Evolutionary conservation across 2,329 filamentous ascomycete species (phyloP).

Genomic region (Neodidymelliopsis sp.): DNA sequence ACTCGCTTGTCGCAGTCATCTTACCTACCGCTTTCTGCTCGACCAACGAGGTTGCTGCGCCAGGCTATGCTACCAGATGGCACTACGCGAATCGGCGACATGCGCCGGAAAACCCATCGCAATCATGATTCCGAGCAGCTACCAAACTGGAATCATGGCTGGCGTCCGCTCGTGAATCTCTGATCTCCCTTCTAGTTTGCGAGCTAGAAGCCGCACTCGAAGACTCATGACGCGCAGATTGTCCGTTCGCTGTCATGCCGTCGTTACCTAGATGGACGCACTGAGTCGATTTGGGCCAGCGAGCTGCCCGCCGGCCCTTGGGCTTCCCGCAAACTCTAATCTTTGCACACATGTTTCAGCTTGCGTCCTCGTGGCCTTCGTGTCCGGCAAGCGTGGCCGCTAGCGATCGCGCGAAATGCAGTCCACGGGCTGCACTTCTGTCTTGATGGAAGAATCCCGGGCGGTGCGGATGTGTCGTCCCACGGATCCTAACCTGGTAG

Average conservation of each 20-base stretch:
- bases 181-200: conserved; percentile 16
- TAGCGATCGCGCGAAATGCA: conserved; percentile 11
- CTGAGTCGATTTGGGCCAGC: conserved; percentile 4
- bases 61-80: not conserved
- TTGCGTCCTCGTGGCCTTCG: conserved; percentile 17
- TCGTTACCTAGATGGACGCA: conserved; percentile 3
- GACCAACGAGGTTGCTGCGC: conserved; percentile 11
- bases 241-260: conserved; percentile 13
- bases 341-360: conserved; percentile 31
- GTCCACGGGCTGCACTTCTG: conserved; percentile 18
- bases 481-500: conserved; percentile 12
- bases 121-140: conserved; percentile 11
- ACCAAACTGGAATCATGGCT: not conserved
- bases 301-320: conserved; percentile 12
- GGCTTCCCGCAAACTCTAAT: conserved; percentile 34
- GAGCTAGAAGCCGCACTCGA: conserved; percentile 27
- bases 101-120: conserved; percentile 10
- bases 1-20: conserved; percentile 15
- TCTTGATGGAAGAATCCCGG: conserved; percentile 21
- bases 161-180: not conserved
- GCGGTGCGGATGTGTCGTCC: conserved; percentile 16
- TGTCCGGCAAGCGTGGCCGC: conserved; percentile 8
- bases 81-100: conserved; percentile 11
- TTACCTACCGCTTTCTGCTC: conserved; percentile 6
- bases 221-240: conserved; percentile 22